These are phyloP conservation scores for Rubroshorea leprosula DNA, from an alignment of 345 rosid genomes.

Conservation along the genomic window DNA sequence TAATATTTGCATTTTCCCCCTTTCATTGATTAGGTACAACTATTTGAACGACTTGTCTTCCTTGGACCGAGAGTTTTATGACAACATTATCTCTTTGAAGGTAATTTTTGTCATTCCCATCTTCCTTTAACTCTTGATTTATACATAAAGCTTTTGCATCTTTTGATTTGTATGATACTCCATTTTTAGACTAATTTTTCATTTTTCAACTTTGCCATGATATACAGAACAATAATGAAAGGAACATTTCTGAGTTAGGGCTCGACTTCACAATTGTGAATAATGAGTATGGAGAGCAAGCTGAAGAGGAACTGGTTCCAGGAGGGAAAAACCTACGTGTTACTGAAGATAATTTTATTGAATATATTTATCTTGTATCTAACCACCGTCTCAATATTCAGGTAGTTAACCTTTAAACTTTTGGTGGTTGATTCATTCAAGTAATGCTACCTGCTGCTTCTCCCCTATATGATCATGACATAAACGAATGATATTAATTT, in stretches of 20 bases:
- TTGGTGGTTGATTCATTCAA: neutral
- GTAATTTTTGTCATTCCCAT: constrained; percentile 29
- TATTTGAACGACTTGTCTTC: constrained; percentile 96
- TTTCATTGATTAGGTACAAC: constrained; percentile 58
- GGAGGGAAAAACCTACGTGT: constrained; percentile 81
- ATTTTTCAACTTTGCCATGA: constrained; percentile 4
- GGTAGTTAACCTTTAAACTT: constrained; percentile 36
- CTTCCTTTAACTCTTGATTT: neutral
- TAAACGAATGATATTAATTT: constrained; percentile 14
- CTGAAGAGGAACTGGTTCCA: constrained; percentile 85
- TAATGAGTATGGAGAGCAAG: constrained; percentile 96
- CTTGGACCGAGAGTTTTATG: constrained; percentile 88
- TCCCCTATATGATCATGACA: constrained; percentile 10
- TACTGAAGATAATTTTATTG: constrained; percentile 80
- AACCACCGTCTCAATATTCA: constrained; percentile 92
- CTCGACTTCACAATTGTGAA: constrained; percentile 86
- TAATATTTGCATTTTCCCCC: too few species aligned
- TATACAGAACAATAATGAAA: constrained; percentile 78
- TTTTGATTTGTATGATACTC: neutral
- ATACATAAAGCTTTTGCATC: neutral
- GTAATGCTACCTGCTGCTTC: neutral
- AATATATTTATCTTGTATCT: constrained; percentile 90
- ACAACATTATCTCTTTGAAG: constrained; percentile 94
- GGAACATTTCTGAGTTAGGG: constrained; percentile 74
- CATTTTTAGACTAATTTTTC: neutral